A percentile compares a stretch with the other conserved stretches of the same genome.
Conservation (phyloP, 2,329 filamentous ascomycete species). For the Dichotomopilus funicola region DNA sequence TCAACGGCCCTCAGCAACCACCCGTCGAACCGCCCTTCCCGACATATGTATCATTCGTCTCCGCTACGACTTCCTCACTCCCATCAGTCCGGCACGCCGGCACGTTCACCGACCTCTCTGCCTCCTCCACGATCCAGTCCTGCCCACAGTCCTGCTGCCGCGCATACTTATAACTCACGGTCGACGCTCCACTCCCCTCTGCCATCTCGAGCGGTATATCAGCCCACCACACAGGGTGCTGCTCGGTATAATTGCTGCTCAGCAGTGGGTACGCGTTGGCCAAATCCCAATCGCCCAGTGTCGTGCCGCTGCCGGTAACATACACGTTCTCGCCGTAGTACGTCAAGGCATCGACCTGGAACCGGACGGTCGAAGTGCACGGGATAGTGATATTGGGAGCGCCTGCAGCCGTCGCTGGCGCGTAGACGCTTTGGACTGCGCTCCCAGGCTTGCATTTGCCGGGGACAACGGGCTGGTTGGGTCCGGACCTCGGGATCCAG, state of each 20-base stretch:
- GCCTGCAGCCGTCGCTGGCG: conserved; percentile 31
- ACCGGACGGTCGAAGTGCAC: conserved; percentile 34
- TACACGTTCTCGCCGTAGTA: conserved; percentile 43
- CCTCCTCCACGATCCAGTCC: conserved; percentile 38
- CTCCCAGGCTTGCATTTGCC: conserved; percentile 22
- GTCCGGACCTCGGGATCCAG: conserved; percentile 21
- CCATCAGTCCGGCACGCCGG: conserved; percentile 28
- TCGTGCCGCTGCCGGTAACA: conserved; percentile 36
- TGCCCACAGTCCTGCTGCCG: conserved; percentile 38
- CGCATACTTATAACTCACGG: conserved; percentile 40
- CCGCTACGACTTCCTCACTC: conserved; percentile 23
- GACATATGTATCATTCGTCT: conserved; percentile 31
- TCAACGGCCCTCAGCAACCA: too few relatives aligned
- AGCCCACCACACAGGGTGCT: conserved; percentile 40
- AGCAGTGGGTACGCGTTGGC: conserved; percentile 33
- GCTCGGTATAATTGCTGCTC: conserved; percentile 35
- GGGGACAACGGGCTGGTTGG: conserved; percentile 22
- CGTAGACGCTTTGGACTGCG: conserved; percentile 28
- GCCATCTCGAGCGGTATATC: conserved; percentile 30
- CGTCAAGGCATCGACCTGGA: conserved; percentile 41
- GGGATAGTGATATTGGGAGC: conserved; percentile 29
- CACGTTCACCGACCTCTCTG: conserved; percentile 36
- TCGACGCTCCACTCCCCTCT: conserved; percentile 11
- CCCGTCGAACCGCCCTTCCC: too few relatives aligned
- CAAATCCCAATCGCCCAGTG: conserved; percentile 39